phyloP scores from a whole-genome alignment of 345 rosid genomes.

The Salix viminalis region DNA sequence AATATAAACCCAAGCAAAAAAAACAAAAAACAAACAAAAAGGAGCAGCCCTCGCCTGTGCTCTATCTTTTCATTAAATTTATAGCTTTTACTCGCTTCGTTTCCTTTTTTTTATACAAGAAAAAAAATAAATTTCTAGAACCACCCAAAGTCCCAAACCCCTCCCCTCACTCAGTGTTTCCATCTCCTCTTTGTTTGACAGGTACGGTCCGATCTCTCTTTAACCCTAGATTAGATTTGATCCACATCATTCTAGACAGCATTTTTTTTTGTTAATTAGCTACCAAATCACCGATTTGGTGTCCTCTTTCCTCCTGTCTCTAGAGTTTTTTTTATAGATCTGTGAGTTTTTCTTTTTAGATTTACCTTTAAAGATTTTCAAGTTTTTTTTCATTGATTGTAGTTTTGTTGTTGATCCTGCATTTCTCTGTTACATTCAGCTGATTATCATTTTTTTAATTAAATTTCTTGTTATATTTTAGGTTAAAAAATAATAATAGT shows the following conservation, averaged over 20 bases:
- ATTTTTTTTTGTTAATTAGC: neutral
- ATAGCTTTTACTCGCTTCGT: neutral
- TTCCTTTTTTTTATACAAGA: neutral
- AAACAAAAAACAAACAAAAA: neutral
- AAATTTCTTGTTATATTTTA: neutral
- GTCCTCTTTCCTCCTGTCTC: neutral
- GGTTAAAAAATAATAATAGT: neutral
- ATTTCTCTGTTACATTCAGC: conserved; percentile 4
- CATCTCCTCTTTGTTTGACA: neutral
- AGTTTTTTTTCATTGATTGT: neutral
- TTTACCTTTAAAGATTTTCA: neutral
- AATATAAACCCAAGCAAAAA: neutral
- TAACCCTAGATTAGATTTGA: neutral
- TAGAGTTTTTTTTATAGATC: conserved; percentile 19
- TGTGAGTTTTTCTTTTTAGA: conserved; percentile 10
- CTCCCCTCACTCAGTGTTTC: no score
- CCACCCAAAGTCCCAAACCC: neutral
- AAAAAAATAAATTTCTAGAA: conserved; percentile 16
- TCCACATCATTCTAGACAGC: neutral
- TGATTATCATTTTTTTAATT: neutral
- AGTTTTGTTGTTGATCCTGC: neutral
- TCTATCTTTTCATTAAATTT: neutral
- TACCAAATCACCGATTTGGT: neutral
- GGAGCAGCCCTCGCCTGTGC: neutral
- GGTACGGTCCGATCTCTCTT: neutral